Base-by-base conservation (phyloP, 768 basidiomycete species). In the Boletus eberwhitei region DNA sequence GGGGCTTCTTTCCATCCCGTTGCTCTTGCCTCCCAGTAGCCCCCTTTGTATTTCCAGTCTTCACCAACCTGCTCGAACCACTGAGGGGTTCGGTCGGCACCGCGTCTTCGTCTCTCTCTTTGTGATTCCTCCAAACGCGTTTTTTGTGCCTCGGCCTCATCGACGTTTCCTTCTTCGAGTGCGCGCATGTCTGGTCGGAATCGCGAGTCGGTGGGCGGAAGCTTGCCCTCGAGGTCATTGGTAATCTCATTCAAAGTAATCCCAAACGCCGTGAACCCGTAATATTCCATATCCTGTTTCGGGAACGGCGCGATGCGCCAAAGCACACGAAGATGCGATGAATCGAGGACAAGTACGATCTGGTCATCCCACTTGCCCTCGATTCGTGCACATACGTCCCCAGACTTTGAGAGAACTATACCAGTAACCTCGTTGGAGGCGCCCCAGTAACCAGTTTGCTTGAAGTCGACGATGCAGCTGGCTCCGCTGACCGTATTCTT, bases 351-450 rank as follows among this genome's bases (percentile, higher is more conserved):
- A 59, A 83, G 84, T n/a, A 82, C 80, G 55, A 94, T 71, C 60
- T 85, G 83, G 54, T 93, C 88, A 64, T 94, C 88, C 93, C 92
- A 95, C 69, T 88, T 92, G 44, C 92, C 92, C 69, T 93, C 90
- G n/a, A 94, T 72, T 37, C 79, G 78, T 35, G 86, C 78, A 17
- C 80, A 71, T 12, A 79, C 72, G 8, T 82, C 71, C 22, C 86
- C 87, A 34, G 76, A 73, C 17, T 77, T 59, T 24, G 80, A 80
- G 53, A 81, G 67, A 26, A 92, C 76, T 6, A 75, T 67, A 6
- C 88, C 91, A 21, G 79, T 73, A 46, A 94, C 84, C 39, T 84
- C 77, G 59, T 93, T 93, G 19, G 83, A 76, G n/a, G 82, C 74
- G 19, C 86, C 88, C 85, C 87, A 90, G 65, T 91, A 93, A 19